Conservation (phyloP, 2,329 filamentous ascomycete species). For the Daldinia sp. region DNA sequence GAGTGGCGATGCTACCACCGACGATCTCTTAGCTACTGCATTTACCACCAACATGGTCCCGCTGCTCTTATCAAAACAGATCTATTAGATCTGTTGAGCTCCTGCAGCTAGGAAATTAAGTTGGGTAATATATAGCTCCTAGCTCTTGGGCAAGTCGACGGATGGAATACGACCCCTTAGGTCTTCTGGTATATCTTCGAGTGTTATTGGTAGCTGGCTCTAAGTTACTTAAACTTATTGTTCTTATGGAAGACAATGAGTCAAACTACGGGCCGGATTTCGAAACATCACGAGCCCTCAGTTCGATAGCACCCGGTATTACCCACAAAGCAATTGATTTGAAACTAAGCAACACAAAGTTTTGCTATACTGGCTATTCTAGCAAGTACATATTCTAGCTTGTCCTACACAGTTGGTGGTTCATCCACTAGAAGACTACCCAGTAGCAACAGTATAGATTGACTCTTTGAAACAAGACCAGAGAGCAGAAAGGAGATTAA, state of each 20-base stretch:
- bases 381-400: neutral
- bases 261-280: constrained; percentile 4
- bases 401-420: neutral
- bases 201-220: constrained; percentile 3
- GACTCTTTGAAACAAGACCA: neutral
- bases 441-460: neutral
- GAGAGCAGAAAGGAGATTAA: neutral
- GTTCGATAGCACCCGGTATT: constrained; percentile 4
- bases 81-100: constrained; percentile 29
- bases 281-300: constrained; percentile 22
- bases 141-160: neutral
- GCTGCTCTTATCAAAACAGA: constrained; percentile 19
- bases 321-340: neutral
- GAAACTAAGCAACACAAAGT: neutral
- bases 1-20: constrained; percentile 23
- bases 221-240: neutral
- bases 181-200: neutral
- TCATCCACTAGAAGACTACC: neutral
- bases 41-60: constrained; percentile 25
- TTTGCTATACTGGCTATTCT: neutral
- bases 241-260: constrained; percentile 23
- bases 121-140: constrained; percentile 13
- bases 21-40: constrained; percentile 8
- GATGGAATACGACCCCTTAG: neutral
- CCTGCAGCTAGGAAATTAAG: constrained; percentile 3